These are phyloP conservation scores for Physaria fendleri DNA, from an alignment of 345 rosid species.

Conservation along the genomic window DNA sequence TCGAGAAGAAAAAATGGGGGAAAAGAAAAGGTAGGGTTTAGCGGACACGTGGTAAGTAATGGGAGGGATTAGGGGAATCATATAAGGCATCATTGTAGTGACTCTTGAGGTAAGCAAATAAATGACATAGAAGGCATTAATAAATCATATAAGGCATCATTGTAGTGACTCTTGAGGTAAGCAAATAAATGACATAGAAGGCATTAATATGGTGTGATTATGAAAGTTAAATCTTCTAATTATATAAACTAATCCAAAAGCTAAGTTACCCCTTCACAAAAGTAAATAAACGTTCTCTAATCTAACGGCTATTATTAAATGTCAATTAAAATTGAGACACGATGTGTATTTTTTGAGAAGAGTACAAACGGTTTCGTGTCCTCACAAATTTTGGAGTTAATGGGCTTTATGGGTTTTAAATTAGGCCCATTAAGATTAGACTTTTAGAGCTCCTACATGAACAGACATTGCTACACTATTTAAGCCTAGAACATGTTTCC, in stretches of 20 bases:
- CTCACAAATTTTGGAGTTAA: background rate
- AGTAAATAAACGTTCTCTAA: constrained; percentile 6
- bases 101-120: constrained; percentile 22
- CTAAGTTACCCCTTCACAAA: constrained; percentile 29
- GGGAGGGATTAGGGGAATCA: background rate
- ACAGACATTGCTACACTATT: constrained; percentile 15
- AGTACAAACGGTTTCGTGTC: constrained; percentile 19
- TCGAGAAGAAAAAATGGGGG: constrained; percentile 23
- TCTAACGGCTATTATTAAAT: background rate
- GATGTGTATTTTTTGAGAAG: background rate
- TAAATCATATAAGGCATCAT: constrained; percentile 1
- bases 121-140: constrained; percentile 27
- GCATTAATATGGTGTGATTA: constrained; percentile 14
- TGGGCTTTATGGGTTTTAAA: background rate
- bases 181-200: constrained; percentile 27
- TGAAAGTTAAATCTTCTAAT: constrained; percentile 18
- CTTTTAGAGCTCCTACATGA: constrained; percentile 3
- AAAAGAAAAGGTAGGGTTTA: constrained; percentile 5
- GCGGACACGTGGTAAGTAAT: constrained; percentile 2
- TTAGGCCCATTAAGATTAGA: background rate
- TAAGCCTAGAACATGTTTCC: constrained; percentile 11
- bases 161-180: constrained; percentile 21
- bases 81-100: constrained; percentile 6
- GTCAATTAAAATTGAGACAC: background rate
- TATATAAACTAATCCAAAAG: constrained; percentile 18